These are phyloP conservation scores for Sonneratia alba DNA, from an alignment of 345 rosid species.

Conservation along the genomic window DNA sequence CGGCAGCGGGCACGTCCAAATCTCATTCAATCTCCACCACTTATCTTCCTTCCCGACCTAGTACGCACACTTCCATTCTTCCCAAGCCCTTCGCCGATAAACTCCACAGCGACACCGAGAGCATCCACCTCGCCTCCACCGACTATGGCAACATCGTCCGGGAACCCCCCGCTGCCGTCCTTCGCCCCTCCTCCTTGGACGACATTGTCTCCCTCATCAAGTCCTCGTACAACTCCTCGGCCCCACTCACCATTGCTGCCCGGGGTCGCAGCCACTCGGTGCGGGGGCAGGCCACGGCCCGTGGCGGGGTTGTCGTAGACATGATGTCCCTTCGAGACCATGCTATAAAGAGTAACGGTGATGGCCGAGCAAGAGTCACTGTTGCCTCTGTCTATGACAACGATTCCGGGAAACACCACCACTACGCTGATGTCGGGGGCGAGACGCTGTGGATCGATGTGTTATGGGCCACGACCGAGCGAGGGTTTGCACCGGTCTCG, in stretches of 20 bases:
- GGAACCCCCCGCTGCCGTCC: constrained; percentile 25
- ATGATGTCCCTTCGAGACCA: constrained; percentile 21
- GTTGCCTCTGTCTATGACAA: background rate
- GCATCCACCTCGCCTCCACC: constrained; percentile 21
- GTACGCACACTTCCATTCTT: constrained; percentile 4
- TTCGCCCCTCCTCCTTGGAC: constrained; percentile 21
- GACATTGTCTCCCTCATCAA: constrained; percentile 26
- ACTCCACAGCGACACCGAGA: constrained; percentile 18
- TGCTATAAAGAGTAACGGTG: background rate
- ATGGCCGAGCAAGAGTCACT: background rate
- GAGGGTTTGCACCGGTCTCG: constrained; percentile 37
- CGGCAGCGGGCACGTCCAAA: background rate
- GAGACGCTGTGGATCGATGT: constrained; percentile 43
- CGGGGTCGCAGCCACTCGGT: constrained; percentile 37
- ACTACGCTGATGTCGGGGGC: constrained; percentile 37
- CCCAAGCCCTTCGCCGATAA: background rate
- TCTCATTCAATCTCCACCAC: background rate
- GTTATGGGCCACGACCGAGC: constrained; percentile 17
- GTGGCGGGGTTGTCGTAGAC: constrained; percentile 32
- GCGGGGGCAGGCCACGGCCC: constrained; percentile 37
- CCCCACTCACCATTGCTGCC: constrained; percentile 25
- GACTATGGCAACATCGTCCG: constrained; percentile 33
- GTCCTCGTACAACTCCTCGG: constrained; percentile 14
- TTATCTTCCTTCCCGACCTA: background rate
- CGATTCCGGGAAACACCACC: constrained; percentile 4